These are phyloP conservation scores for Kodamaea sp. DNA, from an alignment of 1,139 yeast species.

Conservation along the genomic window DNA sequence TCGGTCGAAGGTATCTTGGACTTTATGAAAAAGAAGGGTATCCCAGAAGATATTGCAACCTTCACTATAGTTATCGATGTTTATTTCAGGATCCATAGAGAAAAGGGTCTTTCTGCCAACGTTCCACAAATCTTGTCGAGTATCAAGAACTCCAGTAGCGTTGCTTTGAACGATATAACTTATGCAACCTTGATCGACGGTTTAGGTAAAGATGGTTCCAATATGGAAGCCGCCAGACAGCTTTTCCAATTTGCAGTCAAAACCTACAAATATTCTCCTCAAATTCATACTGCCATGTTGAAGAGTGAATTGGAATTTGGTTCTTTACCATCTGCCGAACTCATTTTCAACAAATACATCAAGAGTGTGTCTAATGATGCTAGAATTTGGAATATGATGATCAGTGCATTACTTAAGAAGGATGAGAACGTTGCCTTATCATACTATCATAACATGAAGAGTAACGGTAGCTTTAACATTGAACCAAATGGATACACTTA, in stretches of 20 bases:
- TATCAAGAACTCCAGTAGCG: conserved; percentile 35
- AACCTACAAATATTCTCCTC: conserved; percentile 29
- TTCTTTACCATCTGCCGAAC: conserved; percentile 44
- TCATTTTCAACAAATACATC: conserved; percentile 44
- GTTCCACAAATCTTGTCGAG: conserved; percentile 37
- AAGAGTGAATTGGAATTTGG: conserved; percentile 56
- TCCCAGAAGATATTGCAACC: conserved; percentile 62
- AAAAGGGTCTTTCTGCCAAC: conserved; percentile 44
- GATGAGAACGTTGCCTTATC: conserved; percentile 37
- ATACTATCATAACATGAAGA: conserved; percentile 33
- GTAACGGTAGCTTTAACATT: conserved; percentile 19
- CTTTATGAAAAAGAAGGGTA: conserved; percentile 36
- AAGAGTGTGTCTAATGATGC: conserved; percentile 28
- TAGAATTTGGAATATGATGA: conserved; percentile 58
- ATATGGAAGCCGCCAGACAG: conserved; percentile 50
- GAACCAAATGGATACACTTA: conserved; percentile 56
- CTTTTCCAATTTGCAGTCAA: conserved; percentile 43
- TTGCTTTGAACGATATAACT: conserved; percentile 49
- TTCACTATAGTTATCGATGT: conserved; percentile 61
- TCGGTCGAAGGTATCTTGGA: conserved; percentile 40
- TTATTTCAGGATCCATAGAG: conserved; percentile 46
- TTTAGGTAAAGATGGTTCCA: conserved; percentile 45
- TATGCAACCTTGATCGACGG: conserved; percentile 56
- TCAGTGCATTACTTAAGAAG: conserved; percentile 43
- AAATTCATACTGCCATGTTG: conserved; percentile 55